Conservation (phyloP, 2,329 filamentous ascomycete genomes). For the Colletotrichum cuscutae region DNA sequence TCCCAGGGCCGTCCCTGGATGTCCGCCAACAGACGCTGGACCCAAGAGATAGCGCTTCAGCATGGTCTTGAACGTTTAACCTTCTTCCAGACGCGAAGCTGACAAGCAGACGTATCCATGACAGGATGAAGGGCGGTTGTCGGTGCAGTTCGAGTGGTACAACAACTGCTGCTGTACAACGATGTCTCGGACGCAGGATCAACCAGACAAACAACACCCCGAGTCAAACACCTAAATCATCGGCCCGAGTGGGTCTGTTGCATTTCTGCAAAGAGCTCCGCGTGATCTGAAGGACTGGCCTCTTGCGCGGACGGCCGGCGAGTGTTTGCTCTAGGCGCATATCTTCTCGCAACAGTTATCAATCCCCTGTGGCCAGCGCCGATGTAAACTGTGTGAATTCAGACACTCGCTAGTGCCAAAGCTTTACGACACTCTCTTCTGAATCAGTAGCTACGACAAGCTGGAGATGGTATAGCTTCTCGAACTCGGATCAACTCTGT, state of each 20-base stretch:
- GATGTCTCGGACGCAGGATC: neutral
- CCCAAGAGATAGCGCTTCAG: neutral
- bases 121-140: neutral
- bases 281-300: too few species aligned
- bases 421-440: too few species aligned
- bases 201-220: conserved; percentile 4
- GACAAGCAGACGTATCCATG: conserved; percentile 17
- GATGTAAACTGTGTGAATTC: too few species aligned
- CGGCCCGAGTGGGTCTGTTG: neutral
- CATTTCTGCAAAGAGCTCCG: neutral
- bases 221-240: neutral
- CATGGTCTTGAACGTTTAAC: neutral
- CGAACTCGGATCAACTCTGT: too few species aligned
- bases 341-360: too few species aligned
- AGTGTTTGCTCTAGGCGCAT: too few species aligned
- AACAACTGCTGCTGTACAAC: conserved; percentile 9
- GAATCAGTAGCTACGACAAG: too few species aligned
- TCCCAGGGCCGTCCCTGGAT: conserved; percentile 12
- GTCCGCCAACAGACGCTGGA: neutral
- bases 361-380: too few species aligned
- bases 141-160: neutral
- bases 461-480: too few species aligned
- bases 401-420: too few species aligned
- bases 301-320: too few species aligned
- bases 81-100: neutral